Conservation (phyloP, 75 land plant genomes). For the Cupressus sempervirens region DNA sequence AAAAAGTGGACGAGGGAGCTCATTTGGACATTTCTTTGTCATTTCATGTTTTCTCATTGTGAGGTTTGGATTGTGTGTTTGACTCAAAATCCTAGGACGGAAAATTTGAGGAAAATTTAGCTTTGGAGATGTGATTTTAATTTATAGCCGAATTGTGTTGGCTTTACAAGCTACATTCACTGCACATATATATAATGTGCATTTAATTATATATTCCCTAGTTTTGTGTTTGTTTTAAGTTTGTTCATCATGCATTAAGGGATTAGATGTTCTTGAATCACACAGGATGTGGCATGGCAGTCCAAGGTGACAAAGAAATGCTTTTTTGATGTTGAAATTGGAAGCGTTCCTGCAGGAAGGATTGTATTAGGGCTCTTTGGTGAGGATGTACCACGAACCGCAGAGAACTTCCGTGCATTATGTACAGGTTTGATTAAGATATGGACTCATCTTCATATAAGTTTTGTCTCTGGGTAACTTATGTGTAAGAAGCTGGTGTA, state of each 20-base stretch:
- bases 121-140: neutral
- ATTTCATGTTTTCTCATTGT: too few species aligned
- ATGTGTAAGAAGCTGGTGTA: constrained; percentile 1
- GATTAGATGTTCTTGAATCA: neutral
- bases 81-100: too few species aligned
- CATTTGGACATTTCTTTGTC: too few species aligned
- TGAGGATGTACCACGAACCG: constrained; percentile 85
- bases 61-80: too few species aligned
- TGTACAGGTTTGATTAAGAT: constrained; percentile 58
- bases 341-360: constrained; percentile 66
- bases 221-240: neutral
- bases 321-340: constrained; percentile 80
- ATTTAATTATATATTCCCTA: neutral
- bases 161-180: neutral
- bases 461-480: neutral
- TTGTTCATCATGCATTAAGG: neutral
- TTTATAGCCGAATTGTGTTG: neutral
- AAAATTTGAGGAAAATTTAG: too few species aligned
- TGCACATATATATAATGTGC: neutral
- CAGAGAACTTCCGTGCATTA: constrained; percentile 85
- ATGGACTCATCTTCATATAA: neutral
- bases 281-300: constrained; percentile 6
- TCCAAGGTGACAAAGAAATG: constrained; percentile 15
- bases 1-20: too few species aligned
- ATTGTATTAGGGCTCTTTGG: constrained; percentile 85